These are phyloP conservation scores for Aspergillus sp. DNA, from an alignment of 2,329 filamentous ascomycete species.

Conservation along the genomic window DNA sequence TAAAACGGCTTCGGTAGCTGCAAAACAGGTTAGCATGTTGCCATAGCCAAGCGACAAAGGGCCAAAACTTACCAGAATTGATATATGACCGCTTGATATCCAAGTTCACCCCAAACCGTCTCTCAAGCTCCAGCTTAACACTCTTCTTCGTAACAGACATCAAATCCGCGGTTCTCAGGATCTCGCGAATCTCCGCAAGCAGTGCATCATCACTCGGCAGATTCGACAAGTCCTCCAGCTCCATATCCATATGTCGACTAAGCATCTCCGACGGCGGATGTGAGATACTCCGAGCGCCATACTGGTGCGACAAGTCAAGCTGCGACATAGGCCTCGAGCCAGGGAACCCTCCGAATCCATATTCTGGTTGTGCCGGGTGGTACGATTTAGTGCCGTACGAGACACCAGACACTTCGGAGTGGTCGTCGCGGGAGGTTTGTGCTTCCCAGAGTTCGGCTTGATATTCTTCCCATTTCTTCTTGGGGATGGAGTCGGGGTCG, in stretches of 20 bases:
- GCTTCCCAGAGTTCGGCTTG: constrained; percentile 97
- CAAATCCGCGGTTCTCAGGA: constrained; percentile 81
- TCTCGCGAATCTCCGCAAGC: constrained; percentile 88
- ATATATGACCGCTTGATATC: constrained; percentile 90
- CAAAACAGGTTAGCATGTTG: constrained; percentile 29
- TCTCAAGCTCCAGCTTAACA: constrained; percentile 88
- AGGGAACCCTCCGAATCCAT: constrained; percentile 50
- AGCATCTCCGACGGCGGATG: constrained; percentile 66
- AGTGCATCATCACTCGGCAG: constrained; percentile 85
- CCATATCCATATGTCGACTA: constrained; percentile 60
- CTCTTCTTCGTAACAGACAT: constrained; percentile 99
- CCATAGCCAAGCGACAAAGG: constrained; percentile 6
- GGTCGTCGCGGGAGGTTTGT: constrained; percentile 75
- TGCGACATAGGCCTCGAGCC: constrained; percentile 56
- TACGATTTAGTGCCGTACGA: constrained; percentile 85
- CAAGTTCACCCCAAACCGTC: constrained; percentile 76
- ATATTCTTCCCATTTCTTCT: constrained; percentile 99
- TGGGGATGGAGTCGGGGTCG: constrained; percentile 82
- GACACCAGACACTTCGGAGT: constrained; percentile 84
- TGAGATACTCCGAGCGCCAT: constrained; percentile 52
- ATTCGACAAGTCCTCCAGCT: constrained; percentile 66
- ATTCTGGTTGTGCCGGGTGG: constrained; percentile 60
- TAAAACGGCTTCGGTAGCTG: constrained; percentile 70
- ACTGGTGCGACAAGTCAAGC: constrained; percentile 42
- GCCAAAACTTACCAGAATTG: constrained; percentile 65